Evolutionary conservation across 1,284 basidiomycete species (phyloP).

Genomic region (Papiliotrema laurentii): DNA sequence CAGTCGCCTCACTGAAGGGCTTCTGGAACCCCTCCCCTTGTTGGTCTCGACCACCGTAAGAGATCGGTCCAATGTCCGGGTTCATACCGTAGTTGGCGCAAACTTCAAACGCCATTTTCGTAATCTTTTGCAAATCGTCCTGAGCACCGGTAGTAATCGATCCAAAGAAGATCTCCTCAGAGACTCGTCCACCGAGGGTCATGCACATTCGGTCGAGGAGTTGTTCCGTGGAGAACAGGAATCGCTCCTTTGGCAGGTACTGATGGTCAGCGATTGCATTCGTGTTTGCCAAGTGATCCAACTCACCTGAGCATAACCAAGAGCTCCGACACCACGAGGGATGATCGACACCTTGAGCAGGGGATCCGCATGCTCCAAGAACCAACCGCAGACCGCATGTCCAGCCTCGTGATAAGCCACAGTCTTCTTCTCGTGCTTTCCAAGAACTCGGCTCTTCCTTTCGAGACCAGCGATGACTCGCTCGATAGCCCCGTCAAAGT

Average conservation of each 20-base stretch:
- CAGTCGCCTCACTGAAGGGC: slow-evolving; percentile 96
- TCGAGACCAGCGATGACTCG: slow-evolving; percentile 96
- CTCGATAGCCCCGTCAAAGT: slow-evolving; percentile 98
- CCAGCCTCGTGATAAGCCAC: slow-evolving; percentile 99
- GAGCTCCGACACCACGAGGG: slow-evolving; percentile 88
- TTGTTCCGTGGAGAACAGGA: slow-evolving; percentile 91
- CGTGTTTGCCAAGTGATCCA: background rate
- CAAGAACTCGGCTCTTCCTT: slow-evolving; percentile 88
- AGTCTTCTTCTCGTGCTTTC: slow-evolving; percentile 95
- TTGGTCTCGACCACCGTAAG: slow-evolving; percentile 80
- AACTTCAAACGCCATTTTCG: slow-evolving; percentile 93
- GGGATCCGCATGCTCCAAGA: slow-evolving; percentile 94
- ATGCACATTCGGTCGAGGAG: slow-evolving; percentile 95
- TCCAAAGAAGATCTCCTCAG: slow-evolving; percentile 98
- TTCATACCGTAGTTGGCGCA: slow-evolving; percentile 96
- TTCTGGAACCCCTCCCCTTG: slow-evolving; percentile 89
- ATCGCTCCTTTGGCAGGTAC: slow-evolving; percentile 88
- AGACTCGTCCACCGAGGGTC: slow-evolving; percentile 97
- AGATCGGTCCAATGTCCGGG: slow-evolving; percentile 86
- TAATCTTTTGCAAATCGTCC: slow-evolving; percentile 96
- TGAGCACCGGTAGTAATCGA: slow-evolving; percentile 96
- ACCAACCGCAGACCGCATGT: slow-evolving; percentile 98
- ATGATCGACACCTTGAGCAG: slow-evolving; percentile 98
- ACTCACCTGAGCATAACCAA: slow-evolving; percentile 89
- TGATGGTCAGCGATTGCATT: slow-evolving; percentile 6